Conservation (phyloP, 331 rosid species). For the Rhamnella rubrinervis region DNA sequence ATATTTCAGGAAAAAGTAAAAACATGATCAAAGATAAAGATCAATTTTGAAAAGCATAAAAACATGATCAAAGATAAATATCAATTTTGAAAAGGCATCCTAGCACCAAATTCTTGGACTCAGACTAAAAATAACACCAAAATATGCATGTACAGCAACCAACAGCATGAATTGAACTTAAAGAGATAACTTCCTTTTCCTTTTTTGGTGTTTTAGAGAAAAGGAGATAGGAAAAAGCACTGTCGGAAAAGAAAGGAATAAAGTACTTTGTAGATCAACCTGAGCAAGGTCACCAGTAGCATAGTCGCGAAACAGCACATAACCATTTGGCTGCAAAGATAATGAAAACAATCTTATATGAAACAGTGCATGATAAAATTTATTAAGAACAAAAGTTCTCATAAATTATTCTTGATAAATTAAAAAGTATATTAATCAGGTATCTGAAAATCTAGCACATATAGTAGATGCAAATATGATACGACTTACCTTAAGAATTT, state of each 20-base stretch:
- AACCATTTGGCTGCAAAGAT: slow-evolving; percentile 67
- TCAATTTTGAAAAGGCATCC: neutral
- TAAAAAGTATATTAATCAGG: slow-evolving; percentile 2
- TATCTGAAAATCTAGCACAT: neutral
- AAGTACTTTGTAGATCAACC: slow-evolving; percentile 46
- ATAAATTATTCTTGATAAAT: neutral
- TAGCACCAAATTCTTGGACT: slow-evolving; percentile 1
- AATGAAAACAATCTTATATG: neutral
- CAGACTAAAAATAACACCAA: neutral
- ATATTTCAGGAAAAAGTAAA: neutral
- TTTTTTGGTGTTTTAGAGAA: too few relatives aligned
- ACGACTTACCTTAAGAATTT: slow-evolving; percentile 62
- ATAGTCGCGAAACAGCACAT: slow-evolving; percentile 74
- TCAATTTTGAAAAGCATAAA: neutral
- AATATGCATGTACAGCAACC: neutral
- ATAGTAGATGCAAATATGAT: slow-evolving; percentile 2
- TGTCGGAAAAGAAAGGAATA: neutral
- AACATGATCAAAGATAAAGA: too few relatives aligned
- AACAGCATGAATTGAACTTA: neutral
- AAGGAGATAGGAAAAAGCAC: neutral
- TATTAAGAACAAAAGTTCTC: slow-evolving; percentile 11
- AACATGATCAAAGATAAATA: neutral
- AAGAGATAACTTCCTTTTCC: neutral
- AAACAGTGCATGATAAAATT: slow-evolving; percentile 13
- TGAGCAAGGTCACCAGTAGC: slow-evolving; percentile 98